A percentile compares a stretch with the other conserved stretches of the same genome.
Conservation (phyloP, 768 basidiomycete species). For the Russula ochroleuca region DNA sequence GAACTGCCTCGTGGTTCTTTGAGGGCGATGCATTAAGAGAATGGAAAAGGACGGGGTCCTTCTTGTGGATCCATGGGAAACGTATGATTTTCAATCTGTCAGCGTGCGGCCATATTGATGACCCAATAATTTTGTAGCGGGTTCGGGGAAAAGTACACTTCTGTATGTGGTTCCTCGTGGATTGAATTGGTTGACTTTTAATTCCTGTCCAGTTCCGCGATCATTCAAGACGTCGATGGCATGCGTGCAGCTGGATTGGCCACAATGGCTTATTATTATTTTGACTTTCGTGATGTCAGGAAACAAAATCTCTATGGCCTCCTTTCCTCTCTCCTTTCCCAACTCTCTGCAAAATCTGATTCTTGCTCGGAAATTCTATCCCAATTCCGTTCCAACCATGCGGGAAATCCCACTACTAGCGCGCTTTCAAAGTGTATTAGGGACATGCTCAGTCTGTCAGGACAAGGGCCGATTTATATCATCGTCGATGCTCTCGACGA, state of each 20-base stretch:
- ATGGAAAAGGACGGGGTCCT: background rate
- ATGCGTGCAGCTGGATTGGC: background rate
- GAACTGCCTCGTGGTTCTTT: background rate
- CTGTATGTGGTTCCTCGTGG: background rate
- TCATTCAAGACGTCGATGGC: conserved; percentile 2
- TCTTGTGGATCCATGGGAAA: no score
- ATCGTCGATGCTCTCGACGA: conserved; percentile 3
- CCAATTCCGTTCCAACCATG: background rate
- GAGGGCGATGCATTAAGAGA: background rate
- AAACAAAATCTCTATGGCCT: background rate
- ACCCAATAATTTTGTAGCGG: background rate
- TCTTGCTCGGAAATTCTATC: background rate
- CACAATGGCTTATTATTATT: background rate
- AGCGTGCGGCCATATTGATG: background rate
- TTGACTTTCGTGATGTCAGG: conserved; percentile 2
- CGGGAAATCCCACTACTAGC: background rate
- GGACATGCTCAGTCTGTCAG: background rate
- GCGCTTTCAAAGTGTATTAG: background rate
- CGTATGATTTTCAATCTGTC: no score
- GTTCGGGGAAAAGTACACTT: conserved; percentile 8
- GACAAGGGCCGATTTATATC: background rate
- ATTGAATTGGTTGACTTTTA: background rate
- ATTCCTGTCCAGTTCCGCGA: background rate
- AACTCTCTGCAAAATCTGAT: conserved; percentile 2
- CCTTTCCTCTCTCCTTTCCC: conserved; percentile 1